phyloP scores from a whole-genome alignment of 176 grass and related monocot genomes.

The Oryza punctata region DNA sequence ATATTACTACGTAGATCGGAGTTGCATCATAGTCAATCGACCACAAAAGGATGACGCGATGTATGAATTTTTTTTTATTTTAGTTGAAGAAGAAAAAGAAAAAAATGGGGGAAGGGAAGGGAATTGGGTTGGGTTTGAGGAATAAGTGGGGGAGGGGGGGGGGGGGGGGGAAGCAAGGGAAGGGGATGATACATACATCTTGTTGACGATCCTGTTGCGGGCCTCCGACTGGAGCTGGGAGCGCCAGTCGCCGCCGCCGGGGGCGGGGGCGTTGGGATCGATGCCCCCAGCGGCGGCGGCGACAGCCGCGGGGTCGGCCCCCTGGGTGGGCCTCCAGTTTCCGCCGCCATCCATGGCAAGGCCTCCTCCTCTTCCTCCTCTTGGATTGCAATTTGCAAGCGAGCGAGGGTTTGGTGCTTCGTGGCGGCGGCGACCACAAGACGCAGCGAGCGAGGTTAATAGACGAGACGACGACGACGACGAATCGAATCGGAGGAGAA shows the following conservation, averaged over 20 bases:
- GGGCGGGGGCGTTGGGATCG: constrained; percentile 38
- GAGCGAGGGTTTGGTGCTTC: background rate
- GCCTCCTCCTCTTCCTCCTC: background rate
- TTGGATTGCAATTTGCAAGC: background rate
- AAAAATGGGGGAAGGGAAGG: background rate
- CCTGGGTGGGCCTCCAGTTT: constrained; percentile 62
- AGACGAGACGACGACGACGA: too few species aligned
- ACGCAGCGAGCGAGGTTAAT: background rate
- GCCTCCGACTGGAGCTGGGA: constrained; percentile 70
- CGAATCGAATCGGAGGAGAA: too few species aligned
- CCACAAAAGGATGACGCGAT: background rate
- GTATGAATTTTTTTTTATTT: background rate
- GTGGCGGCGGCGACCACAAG: background rate
- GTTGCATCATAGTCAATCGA: background rate
- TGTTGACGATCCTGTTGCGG: constrained; percentile 75
- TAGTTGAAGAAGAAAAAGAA: background rate
- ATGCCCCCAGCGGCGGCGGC: constrained; percentile 11
- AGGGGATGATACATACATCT: constrained; percentile 50
- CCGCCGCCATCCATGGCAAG: constrained; percentile 38
- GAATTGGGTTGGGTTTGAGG: background rate
- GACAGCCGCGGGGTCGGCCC: constrained; percentile 28
- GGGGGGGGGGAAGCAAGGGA: background rate
- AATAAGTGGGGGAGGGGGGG: background rate
- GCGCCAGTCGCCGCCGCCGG: constrained; percentile 60
- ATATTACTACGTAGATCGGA: background rate